Conservation (phyloP, 495 filamentous ascomycete genomes). For the Hypoxylon perforatum region DNA sequence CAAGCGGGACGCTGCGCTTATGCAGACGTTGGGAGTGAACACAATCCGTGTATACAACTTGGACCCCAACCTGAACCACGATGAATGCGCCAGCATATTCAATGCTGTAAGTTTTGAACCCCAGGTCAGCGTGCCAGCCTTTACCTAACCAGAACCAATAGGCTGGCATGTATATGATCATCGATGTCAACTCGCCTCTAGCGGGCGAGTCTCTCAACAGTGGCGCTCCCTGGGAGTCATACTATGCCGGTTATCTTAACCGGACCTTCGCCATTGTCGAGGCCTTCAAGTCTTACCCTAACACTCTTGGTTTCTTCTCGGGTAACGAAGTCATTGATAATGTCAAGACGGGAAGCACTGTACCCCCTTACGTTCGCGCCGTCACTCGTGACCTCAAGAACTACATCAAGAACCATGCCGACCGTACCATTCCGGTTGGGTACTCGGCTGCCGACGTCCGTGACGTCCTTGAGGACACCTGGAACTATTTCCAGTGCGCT, state of each 20-base stretch:
- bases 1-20: slow-evolving; percentile 89
- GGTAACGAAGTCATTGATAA: slow-evolving; percentile 95
- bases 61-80: slow-evolving; percentile 84
- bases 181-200: slow-evolving; percentile 95
- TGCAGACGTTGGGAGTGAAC: slow-evolving; percentile 87
- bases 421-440: slow-evolving; percentile 81
- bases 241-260: slow-evolving; percentile 79
- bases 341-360: slow-evolving; percentile 59
- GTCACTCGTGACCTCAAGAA: slow-evolving; percentile 87
- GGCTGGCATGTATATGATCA: slow-evolving; percentile 68
- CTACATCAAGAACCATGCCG: slow-evolving; percentile 79
- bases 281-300: slow-evolving; percentile 93
- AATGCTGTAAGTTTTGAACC: slow-evolving; percentile 73
- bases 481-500: slow-evolving; percentile 86
- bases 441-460: slow-evolving; percentile 97
- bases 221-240: slow-evolving; percentile 73
- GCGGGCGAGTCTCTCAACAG: slow-evolving; percentile 79
- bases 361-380: slow-evolving; percentile 75
- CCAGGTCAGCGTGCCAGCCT: not conserved
- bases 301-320: slow-evolving; percentile 89
- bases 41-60: slow-evolving; percentile 95
- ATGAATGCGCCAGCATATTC: slow-evolving; percentile 91
- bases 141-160: slow-evolving; percentile 15
- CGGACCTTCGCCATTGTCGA: slow-evolving; percentile 92
- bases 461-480: slow-evolving; percentile 78